These are phyloP conservation scores for Boletus rubroflammeus DNA, from an alignment of 768 basidiomycete genomes.

Conservation along the genomic window DNA sequence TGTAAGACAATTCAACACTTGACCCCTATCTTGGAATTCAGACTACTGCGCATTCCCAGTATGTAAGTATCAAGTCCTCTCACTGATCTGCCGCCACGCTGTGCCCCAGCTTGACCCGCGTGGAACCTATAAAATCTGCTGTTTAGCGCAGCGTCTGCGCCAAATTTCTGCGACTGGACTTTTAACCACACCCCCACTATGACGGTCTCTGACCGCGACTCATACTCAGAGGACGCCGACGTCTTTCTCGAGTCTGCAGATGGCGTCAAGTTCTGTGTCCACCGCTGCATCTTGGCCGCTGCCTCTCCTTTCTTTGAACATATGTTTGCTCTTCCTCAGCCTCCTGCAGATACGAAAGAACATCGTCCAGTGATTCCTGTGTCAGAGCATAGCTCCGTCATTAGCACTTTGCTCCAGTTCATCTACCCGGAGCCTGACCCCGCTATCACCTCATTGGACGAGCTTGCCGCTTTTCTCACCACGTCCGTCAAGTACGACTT, in stretches of 20 bases:
- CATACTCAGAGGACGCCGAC: constrained; percentile 50
- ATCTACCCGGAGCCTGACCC: constrained; percentile 64
- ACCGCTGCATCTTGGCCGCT: constrained; percentile 56
- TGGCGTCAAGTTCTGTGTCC: constrained; percentile 53
- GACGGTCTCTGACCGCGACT: constrained; percentile 33
- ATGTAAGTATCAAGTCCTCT: constrained; percentile 18
- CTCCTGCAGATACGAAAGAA: constrained; percentile 25
- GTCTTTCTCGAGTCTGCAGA: constrained; percentile 45
- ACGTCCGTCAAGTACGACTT: constrained; percentile 68
- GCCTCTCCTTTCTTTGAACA: constrained; percentile 68
- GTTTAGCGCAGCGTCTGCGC: not conserved
- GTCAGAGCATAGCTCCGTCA: constrained; percentile 43
- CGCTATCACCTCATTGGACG: constrained; percentile 46
- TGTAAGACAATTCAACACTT: constrained; percentile 7
- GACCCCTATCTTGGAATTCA: constrained; percentile 13
- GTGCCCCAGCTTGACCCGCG: constrained; percentile 5
- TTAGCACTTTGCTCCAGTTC: constrained; percentile 54
- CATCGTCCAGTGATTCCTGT: constrained; percentile 49
- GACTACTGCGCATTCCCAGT: constrained; percentile 9
- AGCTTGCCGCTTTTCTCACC: constrained; percentile 46
- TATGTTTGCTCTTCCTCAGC: constrained; percentile 66
- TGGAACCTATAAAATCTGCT: constrained; percentile 20
- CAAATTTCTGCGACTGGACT: not conserved
- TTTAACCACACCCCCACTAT: constrained; percentile 17
- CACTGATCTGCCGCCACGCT: not conserved